Evolutionary conservation across 106 monocot genomes (phyloP), one percentile per base, ranked within the genome.

Genomic region (Alisma plantagoaquatica): DNA sequence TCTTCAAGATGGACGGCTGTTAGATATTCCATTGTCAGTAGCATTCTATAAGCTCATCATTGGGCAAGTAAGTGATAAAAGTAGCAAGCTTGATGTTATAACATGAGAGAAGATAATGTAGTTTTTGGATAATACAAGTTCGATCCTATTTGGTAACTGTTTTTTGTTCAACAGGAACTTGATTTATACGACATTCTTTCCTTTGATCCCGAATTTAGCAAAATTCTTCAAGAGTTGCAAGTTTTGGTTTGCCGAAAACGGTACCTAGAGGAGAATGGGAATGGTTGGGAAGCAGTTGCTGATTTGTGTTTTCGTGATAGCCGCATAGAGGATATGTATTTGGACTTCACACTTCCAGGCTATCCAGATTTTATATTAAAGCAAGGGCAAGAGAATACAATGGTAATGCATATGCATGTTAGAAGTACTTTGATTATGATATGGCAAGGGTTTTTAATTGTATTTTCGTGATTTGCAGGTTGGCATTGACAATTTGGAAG

Each of bases 291-390:
- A 31, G 31, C 46, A 45, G 58, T 71, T 59, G 26, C 64, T 44
- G 74, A 77, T 51, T 70, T 99, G 38, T 49, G 59, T 27, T 82
- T 99, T 29, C 89, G 79, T 61, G 98, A 82, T 57, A 66, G 65
- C 52, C 69, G 66, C 18, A 68, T 99, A 64, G 90, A 90, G 54
- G 82, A 90, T 55, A 30, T 99, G 0, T 86, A 70, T 67, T 60
- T 99, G 4, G 79, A 85, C 72, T 99, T 99, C 35, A 74, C 85
- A 27, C 85, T 99, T 75, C 98, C 98, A 69, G 98, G 98, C 9
- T 84, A 90, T 68, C 90, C 89, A 27, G 82, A 82, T 63, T 86
- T 90, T 29, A 31, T 82, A 29, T 82, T 98, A 50, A 90, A 85
- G 62, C 72, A 72, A 66, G 89, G 73, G 26, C 64, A 65, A 33